phyloP scores from a whole-genome alignment of 805 yeast species.

The Saccharomycopsis javanensis region DNA sequence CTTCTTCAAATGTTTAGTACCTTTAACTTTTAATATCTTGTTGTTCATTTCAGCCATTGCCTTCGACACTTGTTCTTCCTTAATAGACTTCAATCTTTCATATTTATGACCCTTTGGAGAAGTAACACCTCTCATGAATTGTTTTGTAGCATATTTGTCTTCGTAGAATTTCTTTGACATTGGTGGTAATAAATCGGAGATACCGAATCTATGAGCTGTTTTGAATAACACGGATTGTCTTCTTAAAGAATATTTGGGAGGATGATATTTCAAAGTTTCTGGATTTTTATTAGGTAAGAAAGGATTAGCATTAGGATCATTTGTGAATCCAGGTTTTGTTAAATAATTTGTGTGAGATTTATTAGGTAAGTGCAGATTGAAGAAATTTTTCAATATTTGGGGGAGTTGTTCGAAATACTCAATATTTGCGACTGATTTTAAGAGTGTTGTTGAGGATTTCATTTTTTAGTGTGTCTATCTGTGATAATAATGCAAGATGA shows the following conservation, averaged over 20 bases:
- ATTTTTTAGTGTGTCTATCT: not conserved
- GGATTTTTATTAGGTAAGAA: conserved; percentile 81
- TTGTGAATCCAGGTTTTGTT: conserved; percentile 50
- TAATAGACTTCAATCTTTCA: conserved; percentile 56
- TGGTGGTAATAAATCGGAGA: conserved; percentile 66
- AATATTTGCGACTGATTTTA: conserved; percentile 25
- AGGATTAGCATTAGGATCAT: conserved; percentile 72
- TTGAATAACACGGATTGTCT: conserved; percentile 78
- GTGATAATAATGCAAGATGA: too few species aligned
- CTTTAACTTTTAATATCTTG: conserved; percentile 55
- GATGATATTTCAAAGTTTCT: conserved; percentile 65
- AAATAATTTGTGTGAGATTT: conserved; percentile 56
- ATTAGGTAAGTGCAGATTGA: conserved; percentile 69
- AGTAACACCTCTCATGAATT: conserved; percentile 65
- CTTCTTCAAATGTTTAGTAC: conserved; percentile 37
- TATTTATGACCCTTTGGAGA: conserved; percentile 73
- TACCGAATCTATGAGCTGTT: conserved; percentile 72
- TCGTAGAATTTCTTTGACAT: conserved; percentile 63
- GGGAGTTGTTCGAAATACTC: conserved; percentile 54
- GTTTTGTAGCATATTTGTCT: conserved; percentile 63
- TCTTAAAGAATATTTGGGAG: conserved; percentile 69
- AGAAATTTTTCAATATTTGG: conserved; percentile 56
- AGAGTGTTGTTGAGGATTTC: not conserved
- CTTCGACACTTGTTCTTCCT: conserved; percentile 49
- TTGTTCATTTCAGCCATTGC: conserved; percentile 64